These are phyloP conservation scores for Gyrodon lividus DNA, from an alignment of 768 basidiomycete genomes.

Conservation along the genomic window DNA sequence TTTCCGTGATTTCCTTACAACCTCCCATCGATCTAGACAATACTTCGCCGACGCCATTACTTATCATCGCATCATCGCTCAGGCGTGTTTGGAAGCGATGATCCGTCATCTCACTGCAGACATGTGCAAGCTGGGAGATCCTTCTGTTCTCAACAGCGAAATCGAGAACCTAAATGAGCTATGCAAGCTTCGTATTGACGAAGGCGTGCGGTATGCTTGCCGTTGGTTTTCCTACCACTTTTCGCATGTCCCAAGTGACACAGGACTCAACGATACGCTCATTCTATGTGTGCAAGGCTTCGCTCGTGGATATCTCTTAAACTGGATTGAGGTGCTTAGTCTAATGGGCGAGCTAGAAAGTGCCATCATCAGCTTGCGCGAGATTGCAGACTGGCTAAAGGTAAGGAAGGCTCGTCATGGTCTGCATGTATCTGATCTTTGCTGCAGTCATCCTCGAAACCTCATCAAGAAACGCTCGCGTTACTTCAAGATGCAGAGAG, in stretches of 20 bases:
- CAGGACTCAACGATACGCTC: slow-evolving; percentile 2
- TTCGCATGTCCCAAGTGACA: slow-evolving; percentile 9
- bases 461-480: slow-evolving; percentile 6
- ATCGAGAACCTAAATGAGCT: slow-evolving; percentile 11
- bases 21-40: slow-evolving; percentile 10
- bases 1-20: slow-evolving; percentile 21
- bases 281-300: slow-evolving; percentile 11
- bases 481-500: slow-evolving; percentile 18
- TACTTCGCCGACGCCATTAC: slow-evolving; percentile 12
- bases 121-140: slow-evolving; percentile 14
- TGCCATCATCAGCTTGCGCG: slow-evolving; percentile 12
- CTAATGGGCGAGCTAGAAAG: slow-evolving; percentile 16
- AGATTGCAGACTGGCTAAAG: slow-evolving; percentile 12
- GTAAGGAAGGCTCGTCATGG: neutral
- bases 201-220: slow-evolving; percentile 19
- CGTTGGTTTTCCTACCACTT: slow-evolving; percentile 21
- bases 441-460: slow-evolving; percentile 7
- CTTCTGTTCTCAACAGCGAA: slow-evolving; percentile 12
- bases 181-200: slow-evolving; percentile 12
- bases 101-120: slow-evolving; percentile 10
- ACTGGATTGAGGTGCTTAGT: slow-evolving; percentile 22
- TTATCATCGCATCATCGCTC: slow-evolving; percentile 15
- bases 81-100: slow-evolving; percentile 17
- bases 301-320: slow-evolving; percentile 6
- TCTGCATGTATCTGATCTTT: neutral